Conservation (phyloP, 2,329 filamentous ascomycete species). For the Neurospora sp. region DNA sequence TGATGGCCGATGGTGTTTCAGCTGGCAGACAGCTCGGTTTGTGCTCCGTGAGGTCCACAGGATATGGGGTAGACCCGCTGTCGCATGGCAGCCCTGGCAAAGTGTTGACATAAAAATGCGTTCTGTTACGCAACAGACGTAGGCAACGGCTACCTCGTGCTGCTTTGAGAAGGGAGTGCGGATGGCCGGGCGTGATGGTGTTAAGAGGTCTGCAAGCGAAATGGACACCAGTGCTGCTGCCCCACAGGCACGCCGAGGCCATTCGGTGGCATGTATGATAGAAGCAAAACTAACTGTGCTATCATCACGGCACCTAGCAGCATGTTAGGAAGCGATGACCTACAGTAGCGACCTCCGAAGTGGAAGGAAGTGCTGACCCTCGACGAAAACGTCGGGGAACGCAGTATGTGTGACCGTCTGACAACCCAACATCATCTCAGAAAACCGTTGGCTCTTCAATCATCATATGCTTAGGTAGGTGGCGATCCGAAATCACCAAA, state of each 20-base stretch:
- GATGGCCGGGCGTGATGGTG: background rate
- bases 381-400: background rate
- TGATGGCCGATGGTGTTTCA: background rate
- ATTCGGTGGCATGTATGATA: background rate
- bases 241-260: background rate
- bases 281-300: background rate
- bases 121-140: background rate
- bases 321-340: background rate
- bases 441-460: background rate
- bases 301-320: too few relatives aligned
- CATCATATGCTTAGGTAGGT: background rate
- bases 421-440: background rate
- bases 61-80: background rate
- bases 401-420: background rate
- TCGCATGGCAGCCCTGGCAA: background rate
- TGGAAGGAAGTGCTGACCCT: background rate
- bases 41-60: background rate
- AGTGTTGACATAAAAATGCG: background rate
- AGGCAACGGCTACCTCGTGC: background rate
- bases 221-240: background rate
- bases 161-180: background rate
- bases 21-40: background rate
- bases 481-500: background rate
- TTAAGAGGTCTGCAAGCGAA: background rate
- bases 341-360: background rate